Percentiles rank a stretch among this genome's conserved stretches.
These are phyloP conservation scores for Gastrolobium villosum DNA, from an alignment of 306 rosid species.

Conservation along the genomic window DNA sequence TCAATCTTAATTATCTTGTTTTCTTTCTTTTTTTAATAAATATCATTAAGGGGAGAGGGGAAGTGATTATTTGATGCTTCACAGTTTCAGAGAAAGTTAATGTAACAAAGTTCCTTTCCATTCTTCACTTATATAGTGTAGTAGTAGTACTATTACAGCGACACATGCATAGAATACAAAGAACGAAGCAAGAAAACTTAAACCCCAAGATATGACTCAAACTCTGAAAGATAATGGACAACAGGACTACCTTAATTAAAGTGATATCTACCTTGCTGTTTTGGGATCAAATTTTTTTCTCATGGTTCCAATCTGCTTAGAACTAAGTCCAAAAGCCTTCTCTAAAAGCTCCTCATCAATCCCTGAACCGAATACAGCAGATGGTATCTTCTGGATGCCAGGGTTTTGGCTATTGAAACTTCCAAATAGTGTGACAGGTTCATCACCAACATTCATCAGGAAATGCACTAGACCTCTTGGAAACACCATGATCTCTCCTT, in stretches of 20 bases:
- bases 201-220: slow-evolving; percentile 38
- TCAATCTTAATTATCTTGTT: slow-evolving; percentile 6
- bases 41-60: background rate
- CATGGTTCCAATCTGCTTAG: slow-evolving; percentile 79
- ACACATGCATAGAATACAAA: background rate
- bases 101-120: slow-evolving; percentile 37
- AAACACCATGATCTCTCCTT: slow-evolving; percentile 92
- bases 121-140: background rate
- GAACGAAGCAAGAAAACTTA: slow-evolving; percentile 35
- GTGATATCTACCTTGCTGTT: slow-evolving; percentile 47
- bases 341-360: slow-evolving; percentile 75
- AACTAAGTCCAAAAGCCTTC: slow-evolving; percentile 87
- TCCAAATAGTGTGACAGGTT: slow-evolving; percentile 74
- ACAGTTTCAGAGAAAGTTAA: background rate
- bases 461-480: slow-evolving; percentile 90
- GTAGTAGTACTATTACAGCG: slow-evolving; percentile 18
- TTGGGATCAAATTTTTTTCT: slow-evolving; percentile 75
- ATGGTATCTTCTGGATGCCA: slow-evolving; percentile 74
- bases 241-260: too few relatives aligned
- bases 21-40: background rate
- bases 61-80: background rate
- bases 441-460: slow-evolving; percentile 88
- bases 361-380: slow-evolving; percentile 89
- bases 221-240: too few relatives aligned
- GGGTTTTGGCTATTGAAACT: slow-evolving; percentile 95